These are phyloP conservation scores for Colletotrichum somersetense DNA, from an alignment of 2,329 filamentous ascomycete genomes.

Conservation along the genomic window DNA sequence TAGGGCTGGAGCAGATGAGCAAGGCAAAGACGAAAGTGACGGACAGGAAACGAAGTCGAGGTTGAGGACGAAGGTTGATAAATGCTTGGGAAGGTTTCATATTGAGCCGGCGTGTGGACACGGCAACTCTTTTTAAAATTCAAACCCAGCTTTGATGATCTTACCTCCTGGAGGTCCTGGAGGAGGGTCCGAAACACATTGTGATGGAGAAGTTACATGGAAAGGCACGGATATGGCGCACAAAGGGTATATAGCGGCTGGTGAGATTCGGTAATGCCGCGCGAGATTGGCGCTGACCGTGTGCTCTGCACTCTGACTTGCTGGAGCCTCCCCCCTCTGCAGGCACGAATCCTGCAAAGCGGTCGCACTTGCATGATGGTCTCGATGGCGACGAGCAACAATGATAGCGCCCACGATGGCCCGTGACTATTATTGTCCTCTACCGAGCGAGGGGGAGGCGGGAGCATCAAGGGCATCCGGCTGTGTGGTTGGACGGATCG, in stretches of 20 bases:
- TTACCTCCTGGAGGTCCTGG: conserved; percentile 62
- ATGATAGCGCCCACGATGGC: conserved; percentile 54
- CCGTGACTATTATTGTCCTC: conserved; percentile 46
- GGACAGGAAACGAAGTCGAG: conserved; percentile 43
- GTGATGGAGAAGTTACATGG: conserved; percentile 62
- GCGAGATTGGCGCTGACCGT: conserved; percentile 57
- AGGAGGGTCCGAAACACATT: conserved; percentile 64
- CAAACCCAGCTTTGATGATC: conserved; percentile 48
- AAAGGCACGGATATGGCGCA: conserved; percentile 57
- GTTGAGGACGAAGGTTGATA: conserved; percentile 46
- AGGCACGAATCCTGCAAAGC: conserved; percentile 48
- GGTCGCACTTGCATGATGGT: conserved; percentile 55
- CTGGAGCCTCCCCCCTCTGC: conserved; percentile 45
- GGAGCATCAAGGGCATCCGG: conserved; percentile 44
- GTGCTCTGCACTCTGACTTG: conserved; percentile 60
- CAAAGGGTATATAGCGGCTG: conserved; percentile 70
- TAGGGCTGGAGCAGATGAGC: conserved; percentile 47
- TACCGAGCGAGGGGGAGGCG: conserved; percentile 45
- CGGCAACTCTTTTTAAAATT: conserved; percentile 48
- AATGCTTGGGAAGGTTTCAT: conserved; percentile 55
- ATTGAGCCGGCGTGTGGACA: conserved; percentile 55
- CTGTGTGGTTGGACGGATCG: conserved; percentile 57
- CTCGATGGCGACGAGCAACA: conserved; percentile 51
- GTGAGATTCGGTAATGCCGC: conserved; percentile 61
- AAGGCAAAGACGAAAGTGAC: conserved; percentile 43